A percentile compares a stretch with the other conserved stretches of the same genome.
phyloP scores from a whole-genome alignment of 2,329 filamentous ascomycete genomes.

The Rasamsonia emersonii region DNA sequence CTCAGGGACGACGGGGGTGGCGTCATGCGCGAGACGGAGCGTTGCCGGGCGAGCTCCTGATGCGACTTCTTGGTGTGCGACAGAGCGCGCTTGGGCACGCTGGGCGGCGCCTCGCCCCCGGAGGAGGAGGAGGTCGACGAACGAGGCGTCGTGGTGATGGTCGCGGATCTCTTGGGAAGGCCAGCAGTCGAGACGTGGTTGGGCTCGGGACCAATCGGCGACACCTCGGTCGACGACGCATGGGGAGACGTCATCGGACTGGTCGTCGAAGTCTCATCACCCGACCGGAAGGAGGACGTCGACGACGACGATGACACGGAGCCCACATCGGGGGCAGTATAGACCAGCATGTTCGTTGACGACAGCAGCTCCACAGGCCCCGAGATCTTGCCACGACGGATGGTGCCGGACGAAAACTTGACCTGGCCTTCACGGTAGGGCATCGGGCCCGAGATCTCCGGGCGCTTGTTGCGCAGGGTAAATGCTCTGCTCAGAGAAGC shows the following conservation, averaged over 20 bases:
- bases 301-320: slow-evolving; percentile 37
- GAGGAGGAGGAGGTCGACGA: slow-evolving; percentile 38
- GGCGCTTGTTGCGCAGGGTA: slow-evolving; percentile 39
- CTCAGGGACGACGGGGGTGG: slow-evolving; percentile 32
- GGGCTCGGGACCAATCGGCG: slow-evolving; percentile 42
- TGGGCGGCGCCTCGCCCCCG: slow-evolving; percentile 48
- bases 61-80: slow-evolving; percentile 86
- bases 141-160: slow-evolving; percentile 50
- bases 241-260: slow-evolving; percentile 43
- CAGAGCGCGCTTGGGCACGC: slow-evolving; percentile 67
- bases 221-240: slow-evolving; percentile 27
- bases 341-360: slow-evolving; percentile 92
- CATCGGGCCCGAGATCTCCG: slow-evolving; percentile 37
- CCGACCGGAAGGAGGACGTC: slow-evolving; percentile 50
- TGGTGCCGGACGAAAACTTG: slow-evolving; percentile 36
- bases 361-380: slow-evolving; percentile 78
- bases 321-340: slow-evolving; percentile 80
- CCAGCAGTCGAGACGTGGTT: slow-evolving; percentile 53
- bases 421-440: slow-evolving; percentile 37
- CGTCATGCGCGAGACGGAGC: slow-evolving; percentile 49
- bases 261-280: slow-evolving; percentile 56
- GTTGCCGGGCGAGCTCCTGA: slow-evolving; percentile 63
- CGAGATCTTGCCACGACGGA: slow-evolving; percentile 58
- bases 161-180: slow-evolving; percentile 62
- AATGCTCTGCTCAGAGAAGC: slow-evolving; percentile 36